These are phyloP conservation scores for Xylariaceae sp. DNA, from an alignment of 2,329 filamentous ascomycete species.

Conservation along the genomic window DNA sequence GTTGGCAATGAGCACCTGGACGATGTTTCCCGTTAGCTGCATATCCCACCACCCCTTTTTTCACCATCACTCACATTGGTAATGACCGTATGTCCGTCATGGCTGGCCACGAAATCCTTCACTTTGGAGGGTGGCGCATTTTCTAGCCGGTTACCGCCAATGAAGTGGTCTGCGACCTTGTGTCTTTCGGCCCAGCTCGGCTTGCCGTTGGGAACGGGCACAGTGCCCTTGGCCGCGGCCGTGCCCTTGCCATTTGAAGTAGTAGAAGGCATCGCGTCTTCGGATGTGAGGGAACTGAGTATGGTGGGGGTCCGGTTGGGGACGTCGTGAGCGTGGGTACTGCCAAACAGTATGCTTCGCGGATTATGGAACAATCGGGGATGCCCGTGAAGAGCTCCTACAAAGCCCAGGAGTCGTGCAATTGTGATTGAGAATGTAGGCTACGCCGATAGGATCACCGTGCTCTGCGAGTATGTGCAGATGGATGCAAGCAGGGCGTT, in stretches of 20 bases:
- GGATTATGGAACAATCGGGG: constrained; percentile 24
- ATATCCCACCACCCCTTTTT: background rate
- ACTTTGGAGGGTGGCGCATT: constrained; percentile 79
- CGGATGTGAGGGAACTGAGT: constrained; percentile 3
- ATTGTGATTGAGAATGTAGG: constrained; percentile 15
- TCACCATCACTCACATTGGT: constrained; percentile 67
- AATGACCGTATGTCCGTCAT: constrained; percentile 96
- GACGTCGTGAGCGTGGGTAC: constrained; percentile 16
- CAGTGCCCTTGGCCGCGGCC: constrained; percentile 41
- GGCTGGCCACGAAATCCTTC: constrained; percentile 87
- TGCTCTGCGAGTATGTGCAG: too few species aligned
- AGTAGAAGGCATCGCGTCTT: constrained; percentile 21
- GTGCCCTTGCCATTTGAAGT: constrained; percentile 31
- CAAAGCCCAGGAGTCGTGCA: constrained; percentile 20
- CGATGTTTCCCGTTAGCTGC: background rate
- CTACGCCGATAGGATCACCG: background rate
- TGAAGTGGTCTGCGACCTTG: constrained; percentile 86
- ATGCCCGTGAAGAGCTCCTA: constrained; percentile 24
- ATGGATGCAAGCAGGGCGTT: too few species aligned
- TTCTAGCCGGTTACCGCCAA: constrained; percentile 84
- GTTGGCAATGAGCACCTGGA: constrained; percentile 93
- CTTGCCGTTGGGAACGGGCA: constrained; percentile 51
- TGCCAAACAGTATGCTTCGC: constrained; percentile 20
- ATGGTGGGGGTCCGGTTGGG: constrained; percentile 12
- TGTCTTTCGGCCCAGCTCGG: constrained; percentile 73